Percentiles rank a stretch among this genome's conserved stretches.
Conservation (phyloP, 768 basidiomycete species). For the Pleurotus salmoneostramineus region DNA sequence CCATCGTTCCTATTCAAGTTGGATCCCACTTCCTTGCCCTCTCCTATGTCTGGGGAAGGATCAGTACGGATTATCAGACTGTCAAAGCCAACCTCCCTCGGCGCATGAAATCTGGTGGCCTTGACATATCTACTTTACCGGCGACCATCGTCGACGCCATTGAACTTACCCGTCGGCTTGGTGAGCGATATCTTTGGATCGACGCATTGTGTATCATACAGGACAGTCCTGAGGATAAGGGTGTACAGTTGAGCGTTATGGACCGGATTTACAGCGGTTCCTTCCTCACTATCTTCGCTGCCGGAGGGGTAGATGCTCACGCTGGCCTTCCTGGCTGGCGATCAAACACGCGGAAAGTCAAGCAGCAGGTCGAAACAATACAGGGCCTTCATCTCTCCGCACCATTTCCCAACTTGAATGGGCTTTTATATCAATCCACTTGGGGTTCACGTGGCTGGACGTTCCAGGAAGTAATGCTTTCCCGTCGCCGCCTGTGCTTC, state of each 20-base stretch:
- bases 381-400: not conserved
- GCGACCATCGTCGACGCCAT: not conserved
- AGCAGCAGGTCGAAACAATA: not conserved
- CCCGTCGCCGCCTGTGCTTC: not conserved
- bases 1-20: not conserved
- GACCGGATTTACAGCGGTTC: not conserved
- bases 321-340: not conserved
- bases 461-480: constrained; percentile 1
- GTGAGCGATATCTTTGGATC: not conserved
- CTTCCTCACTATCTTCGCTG: not conserved
- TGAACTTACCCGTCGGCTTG: not conserved
- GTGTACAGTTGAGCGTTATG: not conserved
- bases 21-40: not conserved
- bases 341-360: not conserved
- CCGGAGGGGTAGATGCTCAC: not conserved
- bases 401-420: not conserved
- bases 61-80: not conserved
- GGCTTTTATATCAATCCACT: not conserved
- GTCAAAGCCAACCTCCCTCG: not conserved
- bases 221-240: not conserved
- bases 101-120: not conserved
- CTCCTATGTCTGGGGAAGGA: not conserved
- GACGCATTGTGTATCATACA: not conserved
- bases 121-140: not conserved
- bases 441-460: not conserved